Conservation (phyloP, 805 yeast species). For the Candida patagonica region DNA sequence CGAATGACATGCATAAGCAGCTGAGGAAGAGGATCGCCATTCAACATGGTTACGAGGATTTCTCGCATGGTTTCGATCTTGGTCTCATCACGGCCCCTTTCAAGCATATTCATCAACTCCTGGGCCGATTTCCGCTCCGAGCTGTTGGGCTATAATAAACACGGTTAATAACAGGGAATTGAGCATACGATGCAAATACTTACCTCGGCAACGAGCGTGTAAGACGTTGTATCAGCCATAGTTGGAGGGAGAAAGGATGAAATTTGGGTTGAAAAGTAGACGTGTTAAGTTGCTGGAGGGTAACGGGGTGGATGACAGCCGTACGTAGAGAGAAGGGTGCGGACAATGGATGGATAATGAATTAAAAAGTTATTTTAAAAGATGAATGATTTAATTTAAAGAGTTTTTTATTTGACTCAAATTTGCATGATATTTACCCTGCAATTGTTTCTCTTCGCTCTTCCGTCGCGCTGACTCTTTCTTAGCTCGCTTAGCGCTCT, state of each 20-base stretch:
- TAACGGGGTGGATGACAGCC: too few relatives aligned
- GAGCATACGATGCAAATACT: constrained; percentile 4
- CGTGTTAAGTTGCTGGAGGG: constrained; percentile 2
- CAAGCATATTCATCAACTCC: constrained; percentile 70
- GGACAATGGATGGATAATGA: too few relatives aligned
- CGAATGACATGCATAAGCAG: constrained; percentile 94
- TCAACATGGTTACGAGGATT: constrained; percentile 76
- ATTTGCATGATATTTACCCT: too few relatives aligned
- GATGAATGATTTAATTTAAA: too few relatives aligned
- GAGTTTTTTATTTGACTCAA: too few relatives aligned
- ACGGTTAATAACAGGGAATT: too few relatives aligned
- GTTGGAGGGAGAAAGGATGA: constrained; percentile 1
- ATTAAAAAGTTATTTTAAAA: too few relatives aligned
- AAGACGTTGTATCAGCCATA: constrained; percentile 37
- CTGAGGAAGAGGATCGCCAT: constrained; percentile 88
- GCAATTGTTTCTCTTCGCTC: too few relatives aligned
- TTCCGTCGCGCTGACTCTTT: too few relatives aligned
- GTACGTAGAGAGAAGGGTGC: too few relatives aligned
- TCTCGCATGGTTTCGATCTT: constrained; percentile 86
- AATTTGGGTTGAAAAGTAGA: background rate
- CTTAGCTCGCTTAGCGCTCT: too few relatives aligned
- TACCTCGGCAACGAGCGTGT: constrained; percentile 23
- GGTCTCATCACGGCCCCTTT: constrained; percentile 80
- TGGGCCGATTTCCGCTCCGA: constrained; percentile 40
- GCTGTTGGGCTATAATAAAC: constrained; percentile 12